Conservation (phyloP, 768 basidiomycete species). For the Agaricus subrufescens region DNA sequence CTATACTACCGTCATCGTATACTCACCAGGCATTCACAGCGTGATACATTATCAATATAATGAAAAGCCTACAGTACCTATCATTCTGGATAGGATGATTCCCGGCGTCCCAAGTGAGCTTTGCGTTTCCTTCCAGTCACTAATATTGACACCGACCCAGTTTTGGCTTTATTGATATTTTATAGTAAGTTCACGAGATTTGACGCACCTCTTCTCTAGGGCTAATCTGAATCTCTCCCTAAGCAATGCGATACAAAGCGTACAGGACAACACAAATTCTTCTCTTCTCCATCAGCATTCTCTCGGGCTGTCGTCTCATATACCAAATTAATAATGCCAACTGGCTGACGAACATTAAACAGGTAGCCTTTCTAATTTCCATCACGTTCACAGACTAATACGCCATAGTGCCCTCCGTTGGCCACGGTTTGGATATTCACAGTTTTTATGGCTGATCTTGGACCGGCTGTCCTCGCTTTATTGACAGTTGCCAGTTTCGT, state of each 20-base stretch:
- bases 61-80: constrained; percentile 44
- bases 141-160: constrained; percentile 28
- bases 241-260: constrained; percentile 65
- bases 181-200: constrained; percentile 47
- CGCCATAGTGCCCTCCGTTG: constrained; percentile 63
- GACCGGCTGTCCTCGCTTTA: constrained; percentile 55
- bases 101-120: constrained; percentile 70
- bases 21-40: constrained; percentile 29
- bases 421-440: constrained; percentile 78
- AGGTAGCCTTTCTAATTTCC: constrained; percentile 36
- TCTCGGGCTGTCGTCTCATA: constrained; percentile 61
- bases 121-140: not conserved
- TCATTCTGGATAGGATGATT: constrained; percentile 52
- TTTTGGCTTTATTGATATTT: constrained; percentile 71
- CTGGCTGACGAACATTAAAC: constrained; percentile 69
- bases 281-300: constrained; percentile 54
- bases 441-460: constrained; percentile 64
- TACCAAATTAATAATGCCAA: constrained; percentile 66
- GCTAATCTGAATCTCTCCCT: not conserved
- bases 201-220: not conserved
- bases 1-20: not conserved
- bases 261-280: constrained; percentile 46
- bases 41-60: constrained; percentile 79
- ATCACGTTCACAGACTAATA: not conserved
- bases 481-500: constrained; percentile 48